Conservation (phyloP, 345 rosid species). For the Euphorbia lathyris region DNA sequence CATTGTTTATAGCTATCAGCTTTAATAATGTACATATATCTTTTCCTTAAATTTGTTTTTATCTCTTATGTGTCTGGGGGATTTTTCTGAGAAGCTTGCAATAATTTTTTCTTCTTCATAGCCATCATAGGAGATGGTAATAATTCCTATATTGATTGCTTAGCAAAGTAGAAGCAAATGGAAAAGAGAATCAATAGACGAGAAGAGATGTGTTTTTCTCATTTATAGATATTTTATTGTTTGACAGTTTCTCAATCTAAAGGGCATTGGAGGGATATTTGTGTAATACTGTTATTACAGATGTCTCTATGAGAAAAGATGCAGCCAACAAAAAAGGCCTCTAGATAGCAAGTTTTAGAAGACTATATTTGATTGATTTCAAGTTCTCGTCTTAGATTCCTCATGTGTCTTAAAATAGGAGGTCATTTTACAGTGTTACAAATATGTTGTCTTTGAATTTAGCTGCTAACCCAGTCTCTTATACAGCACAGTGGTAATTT, state of each 20-base stretch:
- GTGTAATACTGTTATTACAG: not conserved
- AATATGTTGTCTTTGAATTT: not conserved
- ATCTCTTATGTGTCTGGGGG: no score
- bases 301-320: not conserved
- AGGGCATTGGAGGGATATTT: not conserved
- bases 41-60: not conserved
- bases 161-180: not conserved
- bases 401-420: not conserved
- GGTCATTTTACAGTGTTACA: not conserved
- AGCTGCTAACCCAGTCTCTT: not conserved
- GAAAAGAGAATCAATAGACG: not conserved
- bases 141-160: not conserved
- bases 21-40: not conserved
- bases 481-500: not conserved
- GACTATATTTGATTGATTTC: not conserved
- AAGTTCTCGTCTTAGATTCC: not conserved
- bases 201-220: not conserved
- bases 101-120: not conserved
- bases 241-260: not conserved
- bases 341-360: not conserved
- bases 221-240: not conserved
- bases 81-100: not conserved
- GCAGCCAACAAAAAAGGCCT: not conserved
- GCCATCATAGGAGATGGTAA: not conserved
- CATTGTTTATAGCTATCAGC: not conserved